Evolutionary conservation across 805 yeast genomes (phyloP).

Genomic region (Lachancea sp.): DNA sequence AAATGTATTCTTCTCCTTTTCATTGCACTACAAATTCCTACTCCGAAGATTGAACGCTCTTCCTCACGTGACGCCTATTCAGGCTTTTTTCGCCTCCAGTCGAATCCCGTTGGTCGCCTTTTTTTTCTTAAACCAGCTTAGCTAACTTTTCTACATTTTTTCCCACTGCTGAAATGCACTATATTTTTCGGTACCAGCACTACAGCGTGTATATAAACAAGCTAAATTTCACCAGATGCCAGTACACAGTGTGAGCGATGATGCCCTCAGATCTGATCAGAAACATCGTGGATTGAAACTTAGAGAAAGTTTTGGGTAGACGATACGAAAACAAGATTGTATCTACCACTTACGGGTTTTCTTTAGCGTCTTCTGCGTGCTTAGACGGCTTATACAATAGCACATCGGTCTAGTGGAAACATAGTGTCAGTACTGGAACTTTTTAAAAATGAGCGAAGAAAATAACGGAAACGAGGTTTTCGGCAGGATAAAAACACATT

Average conservation of each 20-base stretch:
- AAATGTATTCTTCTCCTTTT: too few relatives aligned
- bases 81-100: neutral
- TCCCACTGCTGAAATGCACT: neutral
- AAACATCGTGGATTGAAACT: neutral
- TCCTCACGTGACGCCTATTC: neutral
- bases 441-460: conserved; percentile 5
- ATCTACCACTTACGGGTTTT: too few relatives aligned
- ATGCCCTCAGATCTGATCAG: neutral
- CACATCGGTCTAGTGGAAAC: too few relatives aligned
- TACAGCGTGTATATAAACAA: conserved; percentile 1
- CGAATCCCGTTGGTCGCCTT: conserved; percentile 4
- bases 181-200: neutral
- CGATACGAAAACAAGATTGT: too few relatives aligned
- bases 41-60: too few relatives aligned
- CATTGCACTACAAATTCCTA: too few relatives aligned
- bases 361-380: too few relatives aligned
- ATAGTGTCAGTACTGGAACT: too few relatives aligned
- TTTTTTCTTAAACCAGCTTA: neutral
- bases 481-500: conserved; percentile 62
- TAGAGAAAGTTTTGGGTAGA: neutral
- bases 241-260: neutral
- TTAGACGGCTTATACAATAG: too few relatives aligned
- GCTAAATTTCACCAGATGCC: conserved; percentile 3
- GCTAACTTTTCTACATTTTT: neutral
- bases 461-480: conserved; percentile 16